phyloP scores from a whole-genome alignment of 139 green algal species.

The Closterium sp. region DNA sequence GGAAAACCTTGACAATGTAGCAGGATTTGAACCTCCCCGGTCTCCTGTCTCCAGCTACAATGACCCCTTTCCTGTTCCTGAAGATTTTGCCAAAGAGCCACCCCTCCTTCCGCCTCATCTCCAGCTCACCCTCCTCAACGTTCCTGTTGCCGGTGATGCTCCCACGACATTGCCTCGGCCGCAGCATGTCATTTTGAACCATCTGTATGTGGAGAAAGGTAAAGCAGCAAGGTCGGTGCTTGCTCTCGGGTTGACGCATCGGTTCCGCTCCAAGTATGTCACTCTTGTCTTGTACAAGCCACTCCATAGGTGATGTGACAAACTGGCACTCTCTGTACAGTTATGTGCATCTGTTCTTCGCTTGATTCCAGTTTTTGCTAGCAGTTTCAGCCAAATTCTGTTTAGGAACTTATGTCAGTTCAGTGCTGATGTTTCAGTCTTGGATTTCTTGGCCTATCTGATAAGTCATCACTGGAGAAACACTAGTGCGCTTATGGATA shows the following conservation, averaged over 20 bases:
- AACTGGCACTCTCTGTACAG: not conserved
- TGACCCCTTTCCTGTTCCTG: slow-evolving; percentile 62
- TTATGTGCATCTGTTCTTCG: not conserved
- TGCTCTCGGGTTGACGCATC: slow-evolving; percentile 87
- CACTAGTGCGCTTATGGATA: too few species aligned
- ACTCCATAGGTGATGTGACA: slow-evolving; percentile 1
- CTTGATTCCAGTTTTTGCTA: too few species aligned
- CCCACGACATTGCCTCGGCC: slow-evolving; percentile 83
- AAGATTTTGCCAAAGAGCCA: slow-evolving; percentile 97
- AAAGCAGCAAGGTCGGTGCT: slow-evolving; percentile 60
- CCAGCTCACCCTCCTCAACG: slow-evolving; percentile 95
- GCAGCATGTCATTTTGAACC: slow-evolving; percentile 97
- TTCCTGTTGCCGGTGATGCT: slow-evolving; percentile 71
- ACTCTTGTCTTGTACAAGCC: slow-evolving; percentile 79
- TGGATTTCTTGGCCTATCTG: too few species aligned
- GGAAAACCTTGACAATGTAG: slow-evolving; percentile 90
- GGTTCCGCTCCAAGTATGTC: slow-evolving; percentile 96
- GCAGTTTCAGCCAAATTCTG: too few species aligned
- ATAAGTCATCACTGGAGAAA: too few species aligned
- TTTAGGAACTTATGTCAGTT: too few species aligned
- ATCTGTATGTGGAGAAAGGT: slow-evolving; percentile 71
- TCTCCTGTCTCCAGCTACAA: slow-evolving; percentile 86
- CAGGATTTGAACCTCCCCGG: slow-evolving; percentile 85
- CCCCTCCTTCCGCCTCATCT: slow-evolving; percentile 89
- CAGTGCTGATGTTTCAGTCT: too few species aligned